Evolutionary conservation across 768 basidiomycete genomes (phyloP).

Genomic region (Hericium rajendrae): DNA sequence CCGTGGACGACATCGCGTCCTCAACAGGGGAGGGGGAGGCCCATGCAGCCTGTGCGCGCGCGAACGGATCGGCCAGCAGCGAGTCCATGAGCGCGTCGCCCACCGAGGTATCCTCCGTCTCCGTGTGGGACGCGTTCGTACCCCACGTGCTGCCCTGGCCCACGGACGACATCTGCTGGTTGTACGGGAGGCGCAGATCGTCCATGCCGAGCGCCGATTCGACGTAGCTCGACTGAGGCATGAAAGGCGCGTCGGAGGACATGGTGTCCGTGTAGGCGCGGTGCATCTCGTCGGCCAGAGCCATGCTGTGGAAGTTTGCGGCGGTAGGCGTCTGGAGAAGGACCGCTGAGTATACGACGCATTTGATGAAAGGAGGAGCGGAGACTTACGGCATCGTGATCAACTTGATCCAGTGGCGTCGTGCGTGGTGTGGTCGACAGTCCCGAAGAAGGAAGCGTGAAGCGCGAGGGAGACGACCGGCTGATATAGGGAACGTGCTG

Average conservation of each 20-base stretch:
- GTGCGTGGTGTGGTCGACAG: no score
- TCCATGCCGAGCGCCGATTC: not conserved
- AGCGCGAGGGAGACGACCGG: not conserved
- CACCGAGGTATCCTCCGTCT: not conserved
- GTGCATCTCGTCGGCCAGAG: conserved; percentile 7
- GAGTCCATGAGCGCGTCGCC: not conserved
- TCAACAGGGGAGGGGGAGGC: not conserved
- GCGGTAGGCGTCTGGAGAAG: conserved; percentile 20
- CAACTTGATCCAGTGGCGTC: not conserved
- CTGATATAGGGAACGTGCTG: not conserved
- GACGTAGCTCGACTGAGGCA: not conserved
- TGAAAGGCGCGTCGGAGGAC: not conserved
- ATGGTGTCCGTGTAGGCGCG: not conserved
- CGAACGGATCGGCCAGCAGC: not conserved
- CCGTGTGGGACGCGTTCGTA: not conserved
- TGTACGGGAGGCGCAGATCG: not conserved
- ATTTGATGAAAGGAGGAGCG: not conserved
- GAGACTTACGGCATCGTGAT: not conserved
- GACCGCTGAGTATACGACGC: not conserved
- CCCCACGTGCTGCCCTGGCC: not conserved
- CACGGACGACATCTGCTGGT: not conserved
- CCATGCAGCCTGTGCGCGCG: not conserved
- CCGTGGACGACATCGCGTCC: not conserved
- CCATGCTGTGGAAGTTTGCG: conserved; percentile 12
- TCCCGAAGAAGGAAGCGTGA: not conserved